Percentiles rank a stretch among this genome's conserved stretches.
Evolutionary conservation across 768 basidiomycete species (phyloP).

Genomic region (Paxillus rubicundulus): DNA sequence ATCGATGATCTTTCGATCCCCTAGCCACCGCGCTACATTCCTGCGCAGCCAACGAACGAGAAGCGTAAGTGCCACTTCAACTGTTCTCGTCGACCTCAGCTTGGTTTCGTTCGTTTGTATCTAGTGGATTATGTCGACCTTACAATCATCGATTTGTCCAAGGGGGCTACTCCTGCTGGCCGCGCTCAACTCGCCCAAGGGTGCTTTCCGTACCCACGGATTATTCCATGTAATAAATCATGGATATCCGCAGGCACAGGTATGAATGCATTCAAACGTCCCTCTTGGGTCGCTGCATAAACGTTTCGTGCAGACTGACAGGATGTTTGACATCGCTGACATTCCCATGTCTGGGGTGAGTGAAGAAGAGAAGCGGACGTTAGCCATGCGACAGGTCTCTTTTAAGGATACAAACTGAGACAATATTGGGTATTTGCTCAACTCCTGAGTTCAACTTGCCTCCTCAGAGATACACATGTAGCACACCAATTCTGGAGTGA

Average conservation of each 20-base stretch:
- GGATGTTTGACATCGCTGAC: constrained; percentile 46
- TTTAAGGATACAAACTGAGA: constrained; percentile 48
- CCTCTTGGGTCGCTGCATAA: constrained; percentile 32
- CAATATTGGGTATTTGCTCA: constrained; percentile 42
- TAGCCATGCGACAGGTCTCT: constrained; percentile 40
- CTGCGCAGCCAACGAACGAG: constrained; percentile 28
- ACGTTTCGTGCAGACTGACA: constrained; percentile 30
- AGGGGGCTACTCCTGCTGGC: constrained; percentile 37
- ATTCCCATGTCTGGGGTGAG: constrained; percentile 38
- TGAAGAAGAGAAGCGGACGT: constrained; percentile 38
- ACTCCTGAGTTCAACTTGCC: not conserved
- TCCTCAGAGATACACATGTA: constrained; percentile 16
- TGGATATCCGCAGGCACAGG: constrained; percentile 37
- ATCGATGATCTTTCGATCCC: constrained; percentile 28
- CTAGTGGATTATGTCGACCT: constrained; percentile 47
- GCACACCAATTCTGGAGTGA: constrained; percentile 59
- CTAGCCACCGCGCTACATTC: constrained; percentile 32
- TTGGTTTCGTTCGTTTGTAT: not conserved
- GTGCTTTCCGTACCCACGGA: constrained; percentile 40
- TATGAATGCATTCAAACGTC: constrained; percentile 3
- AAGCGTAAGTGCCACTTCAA: constrained; percentile 7
- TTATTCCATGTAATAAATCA: constrained; percentile 39
- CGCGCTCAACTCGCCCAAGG: constrained; percentile 37
- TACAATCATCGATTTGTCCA: constrained; percentile 47
- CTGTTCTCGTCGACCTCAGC: no score